Conservation (phyloP, 192 early-diverging fungal genomes). For the Dissophora globulifera region DNA sequence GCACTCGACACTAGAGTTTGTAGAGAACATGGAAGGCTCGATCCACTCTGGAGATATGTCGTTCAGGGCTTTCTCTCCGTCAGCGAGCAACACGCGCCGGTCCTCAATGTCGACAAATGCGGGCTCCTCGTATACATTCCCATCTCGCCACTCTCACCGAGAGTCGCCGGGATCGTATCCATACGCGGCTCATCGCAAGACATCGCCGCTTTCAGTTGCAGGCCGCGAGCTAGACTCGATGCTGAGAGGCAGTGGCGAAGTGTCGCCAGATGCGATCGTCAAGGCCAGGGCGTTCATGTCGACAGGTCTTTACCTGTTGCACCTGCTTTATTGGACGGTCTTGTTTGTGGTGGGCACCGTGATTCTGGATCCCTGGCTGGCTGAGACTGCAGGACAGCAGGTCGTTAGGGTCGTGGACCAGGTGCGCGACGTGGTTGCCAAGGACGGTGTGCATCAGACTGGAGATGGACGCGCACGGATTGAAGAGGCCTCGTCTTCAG, state of each 20-base stretch:
- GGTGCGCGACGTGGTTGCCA: constrained; percentile 22
- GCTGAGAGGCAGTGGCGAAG: constrained; percentile 10
- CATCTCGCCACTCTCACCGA: no score
- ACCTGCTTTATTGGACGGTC: constrained; percentile 58
- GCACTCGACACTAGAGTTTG: constrained; percentile 15
- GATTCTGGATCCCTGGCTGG: constrained; percentile 56
- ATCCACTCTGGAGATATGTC: no score
- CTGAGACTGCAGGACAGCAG: constrained; percentile 55
- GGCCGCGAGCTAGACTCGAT: constrained; percentile 42
- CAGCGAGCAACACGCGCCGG: constrained; percentile 16
- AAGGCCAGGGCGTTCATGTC: constrained; percentile 38
- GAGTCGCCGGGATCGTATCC: no score
- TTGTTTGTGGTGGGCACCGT: constrained; percentile 55
- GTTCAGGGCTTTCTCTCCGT: background rate
- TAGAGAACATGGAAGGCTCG: constrained; percentile 11
- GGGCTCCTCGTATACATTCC: background rate
- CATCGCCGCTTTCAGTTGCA: constrained; percentile 5
- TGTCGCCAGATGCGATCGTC: constrained; percentile 31
- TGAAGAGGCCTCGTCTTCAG: background rate
- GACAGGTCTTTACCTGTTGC: constrained; percentile 46
- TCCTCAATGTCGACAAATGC: background rate
- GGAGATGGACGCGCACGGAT: background rate
- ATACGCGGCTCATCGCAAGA: no score
- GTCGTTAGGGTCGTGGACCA: constrained; percentile 54
- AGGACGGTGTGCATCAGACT: background rate